phyloP scores from a whole-genome alignment of 768 basidiomycete species.

The Rhodotorula graminis region DNA sequence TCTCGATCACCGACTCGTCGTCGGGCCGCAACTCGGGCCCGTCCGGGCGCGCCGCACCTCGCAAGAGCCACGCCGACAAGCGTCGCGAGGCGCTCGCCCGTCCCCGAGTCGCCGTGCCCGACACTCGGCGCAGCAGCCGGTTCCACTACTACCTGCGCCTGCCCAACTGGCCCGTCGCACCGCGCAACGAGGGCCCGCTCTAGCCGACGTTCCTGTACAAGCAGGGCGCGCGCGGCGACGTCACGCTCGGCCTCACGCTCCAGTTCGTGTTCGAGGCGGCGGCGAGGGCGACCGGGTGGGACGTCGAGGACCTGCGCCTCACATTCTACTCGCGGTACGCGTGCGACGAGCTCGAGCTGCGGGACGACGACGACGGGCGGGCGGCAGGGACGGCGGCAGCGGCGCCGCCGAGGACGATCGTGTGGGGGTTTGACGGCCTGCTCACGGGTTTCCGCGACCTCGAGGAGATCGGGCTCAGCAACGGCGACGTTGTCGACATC shows the following conservation, averaged over 20 bases:
- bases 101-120: background rate
- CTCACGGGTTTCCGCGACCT: background rate
- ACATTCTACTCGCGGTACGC: background rate
- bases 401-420: no score
- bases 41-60: background rate
- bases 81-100: background rate
- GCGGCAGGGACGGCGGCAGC: no score
- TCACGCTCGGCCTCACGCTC: background rate
- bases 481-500: constrained; percentile 2
- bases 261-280: background rate
- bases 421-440: constrained; percentile 1
- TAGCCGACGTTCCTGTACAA: background rate
- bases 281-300: background rate
- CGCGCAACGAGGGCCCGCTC: background rate
- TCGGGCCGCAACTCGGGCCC: background rate
- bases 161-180: constrained; percentile 7
- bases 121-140: background rate
- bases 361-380: no score
- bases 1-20: background rate
- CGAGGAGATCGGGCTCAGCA: background rate
- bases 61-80: background rate
- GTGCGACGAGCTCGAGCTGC: background rate
- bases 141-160: constrained; percentile 11
- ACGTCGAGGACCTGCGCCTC: background rate
- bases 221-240: constrained; percentile 1